A percentile compares a stretch with the other conserved stretches of the same genome.
Evolutionary conservation across 164 flowering plant genomes (phyloP).

Genomic region (Tinospora cordifolia): DNA sequence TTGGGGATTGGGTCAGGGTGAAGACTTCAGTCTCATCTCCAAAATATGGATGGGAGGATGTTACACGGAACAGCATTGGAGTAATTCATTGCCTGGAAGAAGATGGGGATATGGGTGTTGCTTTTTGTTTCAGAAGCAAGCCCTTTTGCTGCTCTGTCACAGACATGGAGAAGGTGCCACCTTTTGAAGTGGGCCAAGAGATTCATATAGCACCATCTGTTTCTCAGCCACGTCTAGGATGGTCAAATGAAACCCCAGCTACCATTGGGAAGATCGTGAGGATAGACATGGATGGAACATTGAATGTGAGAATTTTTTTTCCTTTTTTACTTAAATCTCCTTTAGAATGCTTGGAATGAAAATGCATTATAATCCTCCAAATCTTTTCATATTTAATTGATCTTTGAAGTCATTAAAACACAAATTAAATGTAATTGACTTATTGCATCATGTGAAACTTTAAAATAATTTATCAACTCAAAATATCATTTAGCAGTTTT

Average conservation of each 20-base stretch:
- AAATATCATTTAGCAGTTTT: too few species aligned
- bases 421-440: too few species aligned
- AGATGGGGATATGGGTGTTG: conserved; percentile 92
- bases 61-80: conserved; percentile 75
- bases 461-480: too few species aligned
- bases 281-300: conserved; percentile 95
- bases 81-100: conserved; percentile 92
- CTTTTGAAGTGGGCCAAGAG: conserved; percentile 89
- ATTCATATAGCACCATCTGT: conserved; percentile 73
- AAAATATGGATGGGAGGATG: conserved; percentile 98
- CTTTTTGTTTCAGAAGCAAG: conserved; percentile 96
- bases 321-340: background rate
- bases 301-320: conserved; percentile 60
- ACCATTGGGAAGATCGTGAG: conserved; percentile 77
- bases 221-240: conserved; percentile 89
- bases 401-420: too few species aligned
- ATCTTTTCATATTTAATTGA: too few species aligned
- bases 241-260: conserved; percentile 91
- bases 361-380: too few species aligned
- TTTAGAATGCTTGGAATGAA: background rate
- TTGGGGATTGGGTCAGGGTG: conserved; percentile 94
- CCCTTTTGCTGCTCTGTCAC: conserved; percentile 88
- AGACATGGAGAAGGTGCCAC: conserved; percentile 83
- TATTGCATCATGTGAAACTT: too few species aligned
- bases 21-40: conserved; percentile 93